Evolutionary conservation across 139 green algal species (phyloP).

Genomic region (Micractinium conductrix): DNA sequence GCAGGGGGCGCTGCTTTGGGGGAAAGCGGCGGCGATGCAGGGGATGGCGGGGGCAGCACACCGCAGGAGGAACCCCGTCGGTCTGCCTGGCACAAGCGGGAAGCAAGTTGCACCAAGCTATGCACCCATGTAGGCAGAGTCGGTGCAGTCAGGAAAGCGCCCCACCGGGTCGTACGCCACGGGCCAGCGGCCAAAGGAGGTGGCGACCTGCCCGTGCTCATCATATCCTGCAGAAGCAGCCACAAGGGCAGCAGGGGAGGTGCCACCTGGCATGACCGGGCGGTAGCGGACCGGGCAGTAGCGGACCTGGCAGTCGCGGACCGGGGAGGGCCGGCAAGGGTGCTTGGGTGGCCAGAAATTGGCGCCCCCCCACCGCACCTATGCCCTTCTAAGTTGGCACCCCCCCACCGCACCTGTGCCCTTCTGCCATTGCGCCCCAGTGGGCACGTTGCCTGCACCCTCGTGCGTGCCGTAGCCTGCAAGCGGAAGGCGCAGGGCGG

Average conservation of each 20-base stretch:
- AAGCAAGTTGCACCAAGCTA: no score
- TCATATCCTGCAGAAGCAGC: constrained; percentile 40
- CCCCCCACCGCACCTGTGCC: constrained; percentile 11
- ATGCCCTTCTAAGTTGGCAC: no score
- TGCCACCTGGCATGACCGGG: neutral
- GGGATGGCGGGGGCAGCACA: no score
- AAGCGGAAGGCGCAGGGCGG: neutral
- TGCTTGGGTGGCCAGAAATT: no score
- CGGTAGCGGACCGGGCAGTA: neutral
- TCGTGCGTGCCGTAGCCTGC: constrained; percentile 41
- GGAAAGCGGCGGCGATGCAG: neutral
- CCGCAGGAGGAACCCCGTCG: no score
- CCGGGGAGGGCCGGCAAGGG: no score
- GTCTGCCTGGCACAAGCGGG: no score
- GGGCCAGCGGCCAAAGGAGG: constrained; percentile 23
- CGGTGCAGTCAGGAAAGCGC: neutral
- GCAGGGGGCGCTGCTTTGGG: neutral
- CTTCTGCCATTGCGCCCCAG: neutral
- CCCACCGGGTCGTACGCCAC: constrained; percentile 33
- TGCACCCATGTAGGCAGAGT: neutral
- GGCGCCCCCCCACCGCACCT: no score
- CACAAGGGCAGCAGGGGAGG: neutral
- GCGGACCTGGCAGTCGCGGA: neutral
- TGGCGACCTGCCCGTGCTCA: constrained; percentile 34
- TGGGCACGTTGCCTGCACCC: constrained; percentile 32